A percentile compares a stretch with the other conserved stretches of the same genome.
phyloP scores from a whole-genome alignment of 805 yeast genomes.

The Candida quercuum region DNA sequence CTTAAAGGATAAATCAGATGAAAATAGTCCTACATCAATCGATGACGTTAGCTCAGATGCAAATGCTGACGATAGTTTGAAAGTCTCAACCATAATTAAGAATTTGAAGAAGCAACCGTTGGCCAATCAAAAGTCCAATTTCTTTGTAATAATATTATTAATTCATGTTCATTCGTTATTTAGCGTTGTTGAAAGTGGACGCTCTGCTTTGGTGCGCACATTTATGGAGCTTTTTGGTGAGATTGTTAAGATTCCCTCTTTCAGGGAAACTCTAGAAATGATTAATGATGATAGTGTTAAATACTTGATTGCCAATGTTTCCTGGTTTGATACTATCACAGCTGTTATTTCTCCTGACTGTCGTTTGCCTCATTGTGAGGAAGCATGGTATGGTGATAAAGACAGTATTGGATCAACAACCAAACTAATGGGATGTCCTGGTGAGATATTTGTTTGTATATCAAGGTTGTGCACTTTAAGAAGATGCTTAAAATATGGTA shows the following conservation, averaged over 20 bases:
- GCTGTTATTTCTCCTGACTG: slow-evolving; percentile 55
- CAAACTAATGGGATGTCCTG: slow-evolving; percentile 57
- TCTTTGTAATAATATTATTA: slow-evolving; percentile 43
- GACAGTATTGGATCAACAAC: slow-evolving; percentile 40
- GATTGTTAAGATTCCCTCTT: slow-evolving; percentile 42
- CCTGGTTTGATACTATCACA: slow-evolving; percentile 57
- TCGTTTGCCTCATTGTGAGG: slow-evolving; percentile 46
- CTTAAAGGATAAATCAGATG: slow-evolving; percentile 26
- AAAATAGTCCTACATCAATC: background rate
- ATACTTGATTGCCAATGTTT: slow-evolving; percentile 41
- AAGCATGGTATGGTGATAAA: slow-evolving; percentile 47
- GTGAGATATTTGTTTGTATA: slow-evolving; percentile 46
- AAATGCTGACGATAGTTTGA: slow-evolving; percentile 15
- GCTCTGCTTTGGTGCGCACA: slow-evolving; percentile 44
- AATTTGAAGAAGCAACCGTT: slow-evolving; percentile 30
- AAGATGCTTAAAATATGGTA: slow-evolving; percentile 19
- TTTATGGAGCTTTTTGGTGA: slow-evolving; percentile 45
- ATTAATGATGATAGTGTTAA: slow-evolving; percentile 42
- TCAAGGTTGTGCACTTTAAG: slow-evolving; percentile 38
- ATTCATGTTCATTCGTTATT: slow-evolving; percentile 50
- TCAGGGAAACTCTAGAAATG: slow-evolving; percentile 34
- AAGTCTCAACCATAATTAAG: slow-evolving; percentile 30
- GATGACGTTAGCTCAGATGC: slow-evolving; percentile 3
- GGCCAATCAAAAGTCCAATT: slow-evolving; percentile 32
- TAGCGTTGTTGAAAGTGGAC: slow-evolving; percentile 49